These are phyloP conservation scores for Coelastrella sp. DNA, from an alignment of 139 green algal species.

Conservation along the genomic window DNA sequence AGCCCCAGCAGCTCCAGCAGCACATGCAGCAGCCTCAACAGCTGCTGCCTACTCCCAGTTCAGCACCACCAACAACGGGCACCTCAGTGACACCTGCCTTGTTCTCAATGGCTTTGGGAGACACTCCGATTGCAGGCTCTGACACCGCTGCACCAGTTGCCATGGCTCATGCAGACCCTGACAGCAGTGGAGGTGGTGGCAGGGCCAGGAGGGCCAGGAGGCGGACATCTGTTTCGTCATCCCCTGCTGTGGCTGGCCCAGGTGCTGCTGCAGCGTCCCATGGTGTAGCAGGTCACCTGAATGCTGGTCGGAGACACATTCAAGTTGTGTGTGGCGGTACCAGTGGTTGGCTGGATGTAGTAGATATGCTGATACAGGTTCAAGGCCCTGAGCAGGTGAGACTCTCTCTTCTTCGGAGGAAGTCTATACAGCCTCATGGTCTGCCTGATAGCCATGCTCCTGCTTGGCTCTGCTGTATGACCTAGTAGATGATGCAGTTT, in stretches of 20 bases:
- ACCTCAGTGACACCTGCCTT: slow-evolving; percentile 25
- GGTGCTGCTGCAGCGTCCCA: background rate
- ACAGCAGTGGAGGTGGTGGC: background rate
- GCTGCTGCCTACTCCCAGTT: background rate
- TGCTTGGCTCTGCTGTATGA: too few relatives aligned
- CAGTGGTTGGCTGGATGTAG: slow-evolving; percentile 28
- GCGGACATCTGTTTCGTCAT: background rate
- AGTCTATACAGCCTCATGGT: too few relatives aligned
- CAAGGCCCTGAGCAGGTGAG: background rate
- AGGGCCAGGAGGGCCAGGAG: background rate
- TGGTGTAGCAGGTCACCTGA: background rate
- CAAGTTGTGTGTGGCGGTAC: slow-evolving; percentile 26
- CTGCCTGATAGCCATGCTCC: too few relatives aligned
- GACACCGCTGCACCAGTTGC: background rate
- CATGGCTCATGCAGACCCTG: background rate
- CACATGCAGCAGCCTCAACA: slow-evolving; percentile 18
- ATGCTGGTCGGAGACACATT: slow-evolving; percentile 1
- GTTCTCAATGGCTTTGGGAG: slow-evolving; percentile 11
- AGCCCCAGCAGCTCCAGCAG: slow-evolving; percentile 22
- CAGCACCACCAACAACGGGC: background rate
- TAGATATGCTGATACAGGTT: background rate
- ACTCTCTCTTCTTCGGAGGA: too few relatives aligned
- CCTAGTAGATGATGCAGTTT: too few relatives aligned
- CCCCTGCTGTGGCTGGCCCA: background rate
- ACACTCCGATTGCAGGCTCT: background rate